These are phyloP conservation scores for Mycena latifolia DNA, from an alignment of 768 basidiomycete species.

Conservation along the genomic window DNA sequence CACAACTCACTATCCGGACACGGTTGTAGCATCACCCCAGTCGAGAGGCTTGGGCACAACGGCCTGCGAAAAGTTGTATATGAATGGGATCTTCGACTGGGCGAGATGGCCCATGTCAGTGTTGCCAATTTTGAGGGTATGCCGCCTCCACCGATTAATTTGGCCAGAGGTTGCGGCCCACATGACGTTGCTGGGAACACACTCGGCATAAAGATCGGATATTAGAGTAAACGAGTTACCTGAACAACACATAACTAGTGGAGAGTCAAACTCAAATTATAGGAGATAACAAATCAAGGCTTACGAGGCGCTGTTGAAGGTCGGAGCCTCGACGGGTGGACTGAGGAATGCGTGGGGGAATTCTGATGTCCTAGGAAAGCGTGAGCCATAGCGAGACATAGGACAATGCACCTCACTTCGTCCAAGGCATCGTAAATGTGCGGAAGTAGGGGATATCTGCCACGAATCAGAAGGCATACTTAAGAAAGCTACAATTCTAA, in stretches of 20 bases:
- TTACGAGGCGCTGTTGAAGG: conserved; percentile 71
- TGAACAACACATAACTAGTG: conserved; percentile 69
- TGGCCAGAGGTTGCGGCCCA: conserved; percentile 77
- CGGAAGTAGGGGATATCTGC: conserved; percentile 75
- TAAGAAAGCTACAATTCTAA: background rate
- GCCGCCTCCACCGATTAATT: conserved; percentile 74
- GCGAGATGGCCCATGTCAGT: conserved; percentile 73
- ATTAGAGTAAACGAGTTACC: conserved; percentile 47
- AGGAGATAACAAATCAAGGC: conserved; percentile 35
- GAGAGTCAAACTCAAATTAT: background rate
- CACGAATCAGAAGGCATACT: conserved; percentile 2
- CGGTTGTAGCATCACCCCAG: conserved; percentile 69
- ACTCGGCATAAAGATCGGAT: conserved; percentile 4
- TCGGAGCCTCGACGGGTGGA: conserved; percentile 72
- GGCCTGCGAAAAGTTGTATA: conserved; percentile 77
- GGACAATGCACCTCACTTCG: conserved; percentile 6
- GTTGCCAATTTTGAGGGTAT: conserved; percentile 58
- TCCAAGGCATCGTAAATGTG: conserved; percentile 57
- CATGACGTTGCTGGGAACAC: conserved; percentile 60
- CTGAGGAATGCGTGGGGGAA: conserved; percentile 77
- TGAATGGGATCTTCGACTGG: conserved; percentile 64
- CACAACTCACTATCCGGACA: conserved; percentile 68
- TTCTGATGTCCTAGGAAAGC: conserved; percentile 66
- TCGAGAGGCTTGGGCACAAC: conserved; percentile 80
- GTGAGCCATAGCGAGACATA: conserved; percentile 63